phyloP scores from a whole-genome alignment of 2,329 filamentous ascomycete species.

The Dactylella cylindrospora region DNA sequence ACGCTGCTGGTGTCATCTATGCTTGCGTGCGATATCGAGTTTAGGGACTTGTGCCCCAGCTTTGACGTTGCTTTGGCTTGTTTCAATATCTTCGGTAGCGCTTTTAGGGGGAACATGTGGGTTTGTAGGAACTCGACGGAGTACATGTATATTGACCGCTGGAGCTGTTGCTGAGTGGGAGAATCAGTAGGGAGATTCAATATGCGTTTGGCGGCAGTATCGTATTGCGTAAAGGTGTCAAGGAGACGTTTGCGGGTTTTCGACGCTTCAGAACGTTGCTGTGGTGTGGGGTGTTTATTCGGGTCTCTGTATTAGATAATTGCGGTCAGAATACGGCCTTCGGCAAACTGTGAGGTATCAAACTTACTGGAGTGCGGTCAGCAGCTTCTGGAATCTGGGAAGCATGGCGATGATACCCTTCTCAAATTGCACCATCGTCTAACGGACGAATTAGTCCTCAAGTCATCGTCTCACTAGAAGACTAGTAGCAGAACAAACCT shows the following conservation, averaged over 20 bases:
- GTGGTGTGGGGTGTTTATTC: constrained; percentile 56
- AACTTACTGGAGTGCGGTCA: constrained; percentile 66
- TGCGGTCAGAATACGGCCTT: too few species aligned
- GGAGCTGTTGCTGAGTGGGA: constrained; percentile 70
- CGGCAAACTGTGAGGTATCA: background rate
- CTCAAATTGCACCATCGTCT: constrained; percentile 82
- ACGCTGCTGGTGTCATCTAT: constrained; percentile 53
- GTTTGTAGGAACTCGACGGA: constrained; percentile 81
- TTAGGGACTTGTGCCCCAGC: constrained; percentile 18
- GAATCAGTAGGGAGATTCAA: constrained; percentile 74
- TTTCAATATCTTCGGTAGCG: constrained; percentile 67
- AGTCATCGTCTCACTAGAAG: background rate
- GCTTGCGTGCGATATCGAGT: constrained; percentile 21
- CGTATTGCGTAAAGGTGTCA: constrained; percentile 86
- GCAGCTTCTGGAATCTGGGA: constrained; percentile 77
- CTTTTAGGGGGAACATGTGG: constrained; percentile 85
- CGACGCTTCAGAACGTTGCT: constrained; percentile 78
- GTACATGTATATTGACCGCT: constrained; percentile 78
- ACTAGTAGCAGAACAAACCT: constrained; percentile 14
- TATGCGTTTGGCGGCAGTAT: constrained; percentile 75
- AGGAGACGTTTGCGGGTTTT: constrained; percentile 88
- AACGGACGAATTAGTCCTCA: background rate
- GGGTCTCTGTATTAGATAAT: constrained; percentile 47
- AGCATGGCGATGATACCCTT: constrained; percentile 78
- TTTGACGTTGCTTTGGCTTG: constrained; percentile 28